Conservation (phyloP, 805 yeast genomes). For the Starmerella bombicola region DNA sequence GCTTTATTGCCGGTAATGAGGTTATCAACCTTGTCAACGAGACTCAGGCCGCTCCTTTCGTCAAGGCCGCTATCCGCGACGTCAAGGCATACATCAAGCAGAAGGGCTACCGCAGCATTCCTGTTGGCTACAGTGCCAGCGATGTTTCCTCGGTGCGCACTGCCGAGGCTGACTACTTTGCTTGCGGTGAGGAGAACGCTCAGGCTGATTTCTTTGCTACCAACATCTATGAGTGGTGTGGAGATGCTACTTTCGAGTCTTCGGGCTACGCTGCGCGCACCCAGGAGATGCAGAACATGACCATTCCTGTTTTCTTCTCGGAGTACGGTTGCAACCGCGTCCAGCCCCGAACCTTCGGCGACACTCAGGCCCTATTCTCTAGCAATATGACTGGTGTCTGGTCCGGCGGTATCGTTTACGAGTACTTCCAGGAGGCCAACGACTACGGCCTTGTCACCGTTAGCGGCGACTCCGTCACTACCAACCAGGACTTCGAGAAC, state of each 20-base stretch:
- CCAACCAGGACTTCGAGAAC: conserved; percentile 49
- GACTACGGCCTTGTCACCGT: conserved; percentile 67
- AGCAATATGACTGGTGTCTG: conserved; percentile 73
- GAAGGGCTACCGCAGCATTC: conserved; percentile 60
- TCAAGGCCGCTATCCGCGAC: conserved; percentile 93
- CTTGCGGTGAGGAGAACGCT: conserved; percentile 51
- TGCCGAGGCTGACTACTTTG: conserved; percentile 68
- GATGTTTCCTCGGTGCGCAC: conserved; percentile 77
- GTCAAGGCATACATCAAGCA: conserved; percentile 58
- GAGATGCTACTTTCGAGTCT: conserved; percentile 41
- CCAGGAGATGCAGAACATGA: conserved; percentile 53
- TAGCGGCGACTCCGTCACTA: conserved; percentile 38
- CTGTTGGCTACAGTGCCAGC: conserved; percentile 88
- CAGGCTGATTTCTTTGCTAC: conserved; percentile 72
- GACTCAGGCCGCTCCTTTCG: conserved; percentile 84
- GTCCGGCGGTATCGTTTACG: conserved; percentile 90
- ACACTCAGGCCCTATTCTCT: conserved; percentile 54
- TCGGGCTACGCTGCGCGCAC: conserved; percentile 69
- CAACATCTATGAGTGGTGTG: conserved; percentile 87
- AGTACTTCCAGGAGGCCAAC: conserved; percentile 78
- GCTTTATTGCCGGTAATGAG: conserved; percentile 97
- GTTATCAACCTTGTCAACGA: conserved; percentile 73
- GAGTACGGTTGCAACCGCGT: conserved; percentile 78
- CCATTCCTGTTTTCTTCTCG: conserved; percentile 74
- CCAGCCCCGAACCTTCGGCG: conserved; percentile 65